Evolutionary conservation across 805 yeast species (phyloP).

Genomic region (Saccharomycopsis amapae): DNA sequence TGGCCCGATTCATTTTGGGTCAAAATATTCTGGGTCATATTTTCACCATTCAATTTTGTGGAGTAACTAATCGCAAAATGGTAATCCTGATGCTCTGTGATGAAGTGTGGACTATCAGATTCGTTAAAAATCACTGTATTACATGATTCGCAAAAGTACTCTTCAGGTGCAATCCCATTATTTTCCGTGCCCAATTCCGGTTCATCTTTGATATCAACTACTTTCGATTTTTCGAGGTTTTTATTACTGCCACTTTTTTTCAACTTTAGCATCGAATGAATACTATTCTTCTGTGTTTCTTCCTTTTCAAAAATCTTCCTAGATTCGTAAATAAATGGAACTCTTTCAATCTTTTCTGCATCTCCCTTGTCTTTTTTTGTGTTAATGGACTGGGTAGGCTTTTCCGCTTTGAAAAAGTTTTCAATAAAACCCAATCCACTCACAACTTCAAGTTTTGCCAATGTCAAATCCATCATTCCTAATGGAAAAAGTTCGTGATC

Average conservation of each 20-base stretch:
- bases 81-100: constrained; percentile 17
- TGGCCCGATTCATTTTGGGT: neutral
- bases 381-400: neutral
- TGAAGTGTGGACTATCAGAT: neutral
- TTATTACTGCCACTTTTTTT: neutral
- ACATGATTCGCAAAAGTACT: constrained; percentile 14
- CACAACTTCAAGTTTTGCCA: constrained; percentile 47
- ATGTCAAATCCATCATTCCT: constrained; percentile 41
- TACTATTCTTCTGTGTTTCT: neutral
- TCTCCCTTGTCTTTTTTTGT: neutral
- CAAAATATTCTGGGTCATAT: constrained; percentile 8
- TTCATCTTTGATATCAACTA: neutral
- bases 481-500: constrained; percentile 37
- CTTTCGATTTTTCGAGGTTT: neutral
- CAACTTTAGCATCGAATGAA: neutral
- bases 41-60: constrained; percentile 17
- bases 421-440: constrained; percentile 26
- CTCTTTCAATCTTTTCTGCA: neutral
- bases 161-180: neutral
- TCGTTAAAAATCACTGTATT: constrained; percentile 1
- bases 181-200: constrained; percentile 1
- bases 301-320: constrained; percentile 1
- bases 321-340: constrained; percentile 7
- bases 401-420: constrained; percentile 9
- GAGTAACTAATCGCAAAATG: constrained; percentile 20